phyloP scores from a whole-genome alignment of 1,284 basidiomycete species.

The Ganoderma sinense region DNA sequence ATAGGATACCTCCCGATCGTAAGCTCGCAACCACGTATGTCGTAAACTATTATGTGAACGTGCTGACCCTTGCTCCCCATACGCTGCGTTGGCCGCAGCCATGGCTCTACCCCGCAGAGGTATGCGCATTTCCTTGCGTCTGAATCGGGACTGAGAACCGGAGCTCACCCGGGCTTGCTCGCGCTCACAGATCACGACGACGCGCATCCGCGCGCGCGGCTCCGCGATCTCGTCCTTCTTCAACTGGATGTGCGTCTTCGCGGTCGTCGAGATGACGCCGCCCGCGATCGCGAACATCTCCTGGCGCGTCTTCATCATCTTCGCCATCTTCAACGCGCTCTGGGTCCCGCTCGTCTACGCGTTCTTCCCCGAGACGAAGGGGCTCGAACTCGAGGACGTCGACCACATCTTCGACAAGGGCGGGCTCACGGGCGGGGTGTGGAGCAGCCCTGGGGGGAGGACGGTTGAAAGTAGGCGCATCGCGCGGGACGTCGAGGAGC shows the following conservation, averaged over 20 bases:
- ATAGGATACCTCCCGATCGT: conserved; percentile 51
- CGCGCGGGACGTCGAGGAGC: conserved; percentile 31
- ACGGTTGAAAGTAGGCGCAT: conserved; percentile 34
- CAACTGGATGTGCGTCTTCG: conserved; percentile 53
- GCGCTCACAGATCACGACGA: conserved; percentile 43
- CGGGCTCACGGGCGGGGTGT: conserved; percentile 50
- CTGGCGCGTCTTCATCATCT: conserved; percentile 57
- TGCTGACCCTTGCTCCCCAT: too few species aligned
- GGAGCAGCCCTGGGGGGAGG: conserved; percentile 38
- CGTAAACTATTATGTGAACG: too few species aligned
- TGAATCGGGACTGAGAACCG: too few species aligned
- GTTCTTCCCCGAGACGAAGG: conserved; percentile 55
- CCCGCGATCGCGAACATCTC: conserved; percentile 57
- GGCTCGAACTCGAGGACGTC: conserved; percentile 51
- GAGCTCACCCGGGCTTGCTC: too few species aligned
- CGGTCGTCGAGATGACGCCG: conserved; percentile 57
- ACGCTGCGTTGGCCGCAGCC: conserved; percentile 39
- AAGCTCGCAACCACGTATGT: too few species aligned
- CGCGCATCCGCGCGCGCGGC: conserved; percentile 30
- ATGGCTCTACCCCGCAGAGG: conserved; percentile 54
- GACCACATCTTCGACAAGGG: conserved; percentile 48
- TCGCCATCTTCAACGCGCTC: conserved; percentile 53
- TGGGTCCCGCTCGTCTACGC: conserved; percentile 53
- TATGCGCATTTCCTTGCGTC: too few species aligned
- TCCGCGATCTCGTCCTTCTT: conserved; percentile 48